Conservation (phyloP, 2,329 filamentous ascomycete species). For the Nemania sp. region DNA sequence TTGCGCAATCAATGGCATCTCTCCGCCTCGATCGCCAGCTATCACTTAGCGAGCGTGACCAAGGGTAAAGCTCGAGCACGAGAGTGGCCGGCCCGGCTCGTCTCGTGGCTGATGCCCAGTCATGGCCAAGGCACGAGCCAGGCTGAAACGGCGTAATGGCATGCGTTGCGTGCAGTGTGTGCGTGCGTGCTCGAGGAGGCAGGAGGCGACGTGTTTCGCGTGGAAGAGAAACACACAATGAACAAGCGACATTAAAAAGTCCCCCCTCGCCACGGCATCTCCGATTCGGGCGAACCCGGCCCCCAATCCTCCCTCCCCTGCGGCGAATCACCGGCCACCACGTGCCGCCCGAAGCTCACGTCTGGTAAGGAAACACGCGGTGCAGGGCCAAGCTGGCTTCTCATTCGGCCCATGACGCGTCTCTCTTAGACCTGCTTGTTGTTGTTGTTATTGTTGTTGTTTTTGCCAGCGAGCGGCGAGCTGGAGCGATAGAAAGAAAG, state of each 20-base stretch:
- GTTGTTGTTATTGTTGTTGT: conserved; percentile 15
- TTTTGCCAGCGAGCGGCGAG: background rate
- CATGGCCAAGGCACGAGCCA: background rate
- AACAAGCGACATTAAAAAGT: no score
- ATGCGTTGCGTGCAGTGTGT: background rate
- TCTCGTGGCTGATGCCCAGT: conserved; percentile 12
- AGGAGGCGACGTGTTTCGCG: conserved; percentile 20
- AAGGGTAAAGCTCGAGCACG: no score
- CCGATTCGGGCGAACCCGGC: conserved; percentile 18
- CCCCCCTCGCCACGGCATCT: background rate
- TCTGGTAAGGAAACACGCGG: conserved; percentile 13
- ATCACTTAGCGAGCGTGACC: no score
- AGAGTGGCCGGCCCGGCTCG: no score
- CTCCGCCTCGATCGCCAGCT: background rate
- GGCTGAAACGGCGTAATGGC: conserved; percentile 16
- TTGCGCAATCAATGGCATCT: conserved; percentile 19
- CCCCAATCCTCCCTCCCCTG: no score
- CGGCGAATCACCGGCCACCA: conserved; percentile 24
- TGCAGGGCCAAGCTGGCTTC: conserved; percentile 19
- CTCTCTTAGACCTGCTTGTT: no score
- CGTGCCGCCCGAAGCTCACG: conserved; percentile 16
- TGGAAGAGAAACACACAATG: no score
- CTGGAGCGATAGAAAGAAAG: no score
- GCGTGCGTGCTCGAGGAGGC: no score
- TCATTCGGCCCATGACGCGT: conserved; percentile 18